phyloP scores from a whole-genome alignment of 768 basidiomycete species.

The Lactarius vividus region DNA sequence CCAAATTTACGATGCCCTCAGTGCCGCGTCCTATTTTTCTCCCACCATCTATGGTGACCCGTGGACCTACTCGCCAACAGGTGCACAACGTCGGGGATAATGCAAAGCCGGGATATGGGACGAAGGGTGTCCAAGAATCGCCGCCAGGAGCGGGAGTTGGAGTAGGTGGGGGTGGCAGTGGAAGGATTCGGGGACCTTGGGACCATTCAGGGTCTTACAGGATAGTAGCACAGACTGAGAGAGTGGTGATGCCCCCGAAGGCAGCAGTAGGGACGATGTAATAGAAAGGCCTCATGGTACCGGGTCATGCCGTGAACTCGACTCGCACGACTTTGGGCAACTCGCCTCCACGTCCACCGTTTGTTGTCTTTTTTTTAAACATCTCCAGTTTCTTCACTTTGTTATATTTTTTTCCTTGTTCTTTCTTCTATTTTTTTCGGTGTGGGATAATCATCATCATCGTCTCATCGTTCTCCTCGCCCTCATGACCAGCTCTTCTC shows the following conservation, averaged over 20 bases:
- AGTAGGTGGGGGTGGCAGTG: constrained; percentile 26
- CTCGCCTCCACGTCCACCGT: background rate
- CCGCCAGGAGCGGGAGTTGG: constrained; percentile 28
- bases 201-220: constrained; percentile 50
- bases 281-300: background rate
- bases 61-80: constrained; percentile 5
- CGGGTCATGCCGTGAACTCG: background rate
- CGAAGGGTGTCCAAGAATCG: background rate
- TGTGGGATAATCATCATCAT: constrained; percentile 9
- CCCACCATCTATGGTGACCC: constrained; percentile 22
- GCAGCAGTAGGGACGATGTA: constrained; percentile 38
- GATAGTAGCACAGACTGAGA: constrained; percentile 46
- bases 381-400: constrained; percentile 1
- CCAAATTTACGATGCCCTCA: constrained; percentile 68
- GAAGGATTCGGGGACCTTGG: constrained; percentile 51
- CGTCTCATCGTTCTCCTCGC: constrained; percentile 3
- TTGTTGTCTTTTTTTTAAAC: background rate
- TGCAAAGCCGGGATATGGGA: constrained; percentile 25
- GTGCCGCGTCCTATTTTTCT: constrained; percentile 51
- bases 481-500: constrained; percentile 69
- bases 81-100: constrained; percentile 29
- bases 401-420: constrained; percentile 3
- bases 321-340: background rate
- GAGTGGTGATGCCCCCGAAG: constrained; percentile 45
- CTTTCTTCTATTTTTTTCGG: constrained; percentile 6